phyloP scores from a whole-genome alignment of 2,329 filamentous ascomycete genomes.

The Curvularia verruculosa region DNA sequence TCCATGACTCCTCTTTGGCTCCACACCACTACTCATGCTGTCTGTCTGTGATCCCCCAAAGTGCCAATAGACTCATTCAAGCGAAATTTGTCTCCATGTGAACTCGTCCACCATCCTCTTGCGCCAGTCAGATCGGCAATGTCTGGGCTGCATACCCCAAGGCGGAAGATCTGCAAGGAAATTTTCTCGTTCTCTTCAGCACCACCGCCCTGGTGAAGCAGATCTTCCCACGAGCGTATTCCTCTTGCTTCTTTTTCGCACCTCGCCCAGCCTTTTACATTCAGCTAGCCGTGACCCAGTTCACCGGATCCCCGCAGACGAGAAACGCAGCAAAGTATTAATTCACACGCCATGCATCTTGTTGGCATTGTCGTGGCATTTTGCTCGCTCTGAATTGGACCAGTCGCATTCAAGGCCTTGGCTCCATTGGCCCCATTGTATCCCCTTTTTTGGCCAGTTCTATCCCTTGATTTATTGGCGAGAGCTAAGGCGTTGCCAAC shows the following conservation, averaged over 20 bases:
- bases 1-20: background rate
- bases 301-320: background rate
- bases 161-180: conserved; percentile 1
- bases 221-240: background rate
- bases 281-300: background rate
- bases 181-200: background rate
- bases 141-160: background rate
- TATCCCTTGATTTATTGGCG: background rate
- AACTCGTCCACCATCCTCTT: background rate
- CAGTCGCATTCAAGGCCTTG: background rate
- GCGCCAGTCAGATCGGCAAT: background rate
- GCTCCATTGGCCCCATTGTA: background rate
- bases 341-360: background rate
- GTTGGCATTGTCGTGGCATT: background rate
- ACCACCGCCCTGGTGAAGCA: background rate
- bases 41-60: background rate
- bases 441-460: background rate
- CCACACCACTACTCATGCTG: background rate
- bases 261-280: background rate
- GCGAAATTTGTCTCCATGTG: background rate
- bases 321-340: background rate
- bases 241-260: background rate
- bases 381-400: background rate
- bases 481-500: background rate
- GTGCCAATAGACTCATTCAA: background rate